phyloP scores from a whole-genome alignment of 1,284 basidiomycete genomes.

The Coniferiporia weirii region DNA sequence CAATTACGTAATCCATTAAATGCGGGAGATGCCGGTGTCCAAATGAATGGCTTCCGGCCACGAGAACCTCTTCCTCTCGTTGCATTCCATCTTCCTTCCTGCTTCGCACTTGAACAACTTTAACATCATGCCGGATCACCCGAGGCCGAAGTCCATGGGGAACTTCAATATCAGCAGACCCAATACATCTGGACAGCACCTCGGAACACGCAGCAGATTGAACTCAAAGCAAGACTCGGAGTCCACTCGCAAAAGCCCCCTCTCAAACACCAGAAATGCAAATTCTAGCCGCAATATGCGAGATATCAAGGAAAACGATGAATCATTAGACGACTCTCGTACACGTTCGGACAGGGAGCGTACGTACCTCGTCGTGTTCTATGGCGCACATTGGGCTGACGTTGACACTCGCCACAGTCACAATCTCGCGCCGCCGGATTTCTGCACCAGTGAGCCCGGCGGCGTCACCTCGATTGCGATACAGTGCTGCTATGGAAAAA shows the following conservation, averaged over 20 bases:
- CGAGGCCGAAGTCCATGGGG: not conserved
- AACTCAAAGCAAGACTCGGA: not conserved
- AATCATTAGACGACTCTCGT: not conserved
- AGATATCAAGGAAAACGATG: not conserved
- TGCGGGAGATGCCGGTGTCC: not conserved
- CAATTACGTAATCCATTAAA: not conserved
- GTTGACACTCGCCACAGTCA: not conserved
- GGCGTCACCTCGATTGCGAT: not conserved
- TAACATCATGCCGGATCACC: not conserved
- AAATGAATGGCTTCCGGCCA: not conserved
- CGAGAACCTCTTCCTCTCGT: not conserved
- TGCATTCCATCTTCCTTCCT: not conserved
- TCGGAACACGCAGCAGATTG: not conserved
- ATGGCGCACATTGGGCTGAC: not conserved
- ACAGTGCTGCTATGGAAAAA: not conserved
- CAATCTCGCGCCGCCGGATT: constrained; percentile 4
- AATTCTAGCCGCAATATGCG: not conserved
- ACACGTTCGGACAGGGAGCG: not conserved
- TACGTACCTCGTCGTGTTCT: not conserved
- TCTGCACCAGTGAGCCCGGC: constrained; percentile 5
- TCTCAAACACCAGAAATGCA: not conserved
- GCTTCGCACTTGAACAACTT: not conserved
- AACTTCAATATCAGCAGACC: not conserved
- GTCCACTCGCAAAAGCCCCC: not conserved
- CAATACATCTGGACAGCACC: not conserved